Evolutionary conservation across 768 basidiomycete species (phyloP), one percentile per base, ranked within the genome.

Genomic region (Ramaria rubella): DNA sequence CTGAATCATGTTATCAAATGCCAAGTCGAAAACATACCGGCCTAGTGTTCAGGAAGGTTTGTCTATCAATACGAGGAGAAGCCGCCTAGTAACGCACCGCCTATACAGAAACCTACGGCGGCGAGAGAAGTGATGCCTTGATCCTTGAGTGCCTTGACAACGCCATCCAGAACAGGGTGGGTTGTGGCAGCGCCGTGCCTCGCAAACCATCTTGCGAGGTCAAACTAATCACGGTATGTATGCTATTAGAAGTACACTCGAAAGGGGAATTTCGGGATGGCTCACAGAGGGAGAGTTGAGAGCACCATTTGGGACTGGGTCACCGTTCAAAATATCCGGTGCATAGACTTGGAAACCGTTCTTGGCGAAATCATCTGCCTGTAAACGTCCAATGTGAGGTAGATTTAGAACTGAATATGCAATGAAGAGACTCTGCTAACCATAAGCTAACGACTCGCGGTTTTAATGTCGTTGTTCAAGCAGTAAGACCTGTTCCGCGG

Each of bases 51-150:
- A n/a, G 30, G 9, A 34, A 56, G 12, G 43, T 30, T 30, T 30
- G 17, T 23, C 23, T 21, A 17, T 1, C 23, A 38, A 42, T 48
- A 14, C 17, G 3, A 42, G n/a, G 23, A 2, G 8, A 21, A 42
- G 2, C 2, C n/a, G 2, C 2, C 27, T 36, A 26, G 8, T 36
- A 46, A 64, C 74, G 57, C 58, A 77, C 81, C 86, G 58, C 85
- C 84, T 54, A 79, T 83, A 72, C 88, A 90, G 72, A 82, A 89
- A 3, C 85, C 86, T 4, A 78, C 77, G 0, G 82, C 81, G 0
- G 72, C 85, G 56, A 90, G 77, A 6, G 65, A 66, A 1, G 73
- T 80, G 21, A 89, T 72, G 1, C 86, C 87, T 59, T 78, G 63
- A 30, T 69, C 77, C 64, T 81, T 83, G 58, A 90, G 75, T 0